Evolutionary conservation across 768 basidiomycete genomes (phyloP).

Genomic region (Suillus brevipes): DNA sequence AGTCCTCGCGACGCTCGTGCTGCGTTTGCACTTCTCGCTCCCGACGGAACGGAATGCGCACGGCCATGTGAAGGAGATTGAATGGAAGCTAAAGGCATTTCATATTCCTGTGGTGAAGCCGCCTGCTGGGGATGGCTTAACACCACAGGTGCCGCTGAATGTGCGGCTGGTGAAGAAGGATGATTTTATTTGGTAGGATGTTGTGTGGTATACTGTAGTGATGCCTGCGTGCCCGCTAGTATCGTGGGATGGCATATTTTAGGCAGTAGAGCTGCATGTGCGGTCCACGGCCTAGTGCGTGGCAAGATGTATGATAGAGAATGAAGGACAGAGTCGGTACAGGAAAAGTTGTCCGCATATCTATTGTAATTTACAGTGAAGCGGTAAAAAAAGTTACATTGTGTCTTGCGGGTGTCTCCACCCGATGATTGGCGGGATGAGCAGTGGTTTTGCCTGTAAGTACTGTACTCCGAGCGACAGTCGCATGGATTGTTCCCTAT

Average conservation of each 20-base stretch:
- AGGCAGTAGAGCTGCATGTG: not conserved
- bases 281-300: not conserved
- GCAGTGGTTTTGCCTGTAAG: not conserved
- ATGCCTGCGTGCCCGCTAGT: not conserved
- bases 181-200: not conserved
- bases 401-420: not conserved
- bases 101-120: conserved; percentile 29
- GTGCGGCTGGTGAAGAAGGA: not conserved
- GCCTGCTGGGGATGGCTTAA: conserved; percentile 24
- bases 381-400: not conserved
- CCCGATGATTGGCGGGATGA: not conserved
- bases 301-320: not conserved
- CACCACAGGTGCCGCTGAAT: conserved; percentile 11
- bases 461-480: not conserved
- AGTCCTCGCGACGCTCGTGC: not conserved
- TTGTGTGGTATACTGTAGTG: not conserved
- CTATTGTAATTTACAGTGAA: not conserved
- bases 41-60: conserved; percentile 10
- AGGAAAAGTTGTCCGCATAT: not conserved
- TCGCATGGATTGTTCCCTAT: not conserved
- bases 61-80: conserved; percentile 23
- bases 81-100: conserved; percentile 25
- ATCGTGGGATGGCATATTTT: not conserved
- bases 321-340: not conserved
- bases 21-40: conserved; percentile 24